These are phyloP conservation scores for Phyllosticta citrichinensis DNA, from an alignment of 2,329 filamentous ascomycete genomes.

Conservation along the genomic window DNA sequence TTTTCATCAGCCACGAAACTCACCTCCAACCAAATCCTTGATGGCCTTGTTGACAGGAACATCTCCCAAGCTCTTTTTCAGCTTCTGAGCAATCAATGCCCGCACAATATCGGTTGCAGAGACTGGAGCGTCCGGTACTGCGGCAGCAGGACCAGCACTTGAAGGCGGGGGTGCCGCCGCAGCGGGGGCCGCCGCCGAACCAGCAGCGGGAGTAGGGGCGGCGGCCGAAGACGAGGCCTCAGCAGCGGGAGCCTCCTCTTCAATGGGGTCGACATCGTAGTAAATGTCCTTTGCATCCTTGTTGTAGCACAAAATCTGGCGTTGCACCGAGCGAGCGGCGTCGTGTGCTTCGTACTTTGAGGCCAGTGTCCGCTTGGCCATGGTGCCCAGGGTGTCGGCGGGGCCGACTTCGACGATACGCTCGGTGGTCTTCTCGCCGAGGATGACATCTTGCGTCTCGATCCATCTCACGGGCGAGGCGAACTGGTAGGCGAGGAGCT, in stretches of 20 bases:
- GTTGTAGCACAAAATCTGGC: conserved; percentile 98
- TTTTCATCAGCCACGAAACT: conserved; percentile 27
- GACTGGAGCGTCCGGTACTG: conserved; percentile 78
- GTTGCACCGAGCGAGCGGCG: conserved; percentile 88
- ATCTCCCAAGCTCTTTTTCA: conserved; percentile 87
- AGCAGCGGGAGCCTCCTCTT: conserved; percentile 59
- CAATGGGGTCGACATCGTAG: conserved; percentile 92
- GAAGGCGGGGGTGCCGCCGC: conserved; percentile 49
- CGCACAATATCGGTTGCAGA: conserved; percentile 83
- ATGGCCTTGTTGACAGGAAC: conserved; percentile 93
- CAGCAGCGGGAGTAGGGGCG: conserved; percentile 39
- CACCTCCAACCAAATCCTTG: conserved; percentile 95
- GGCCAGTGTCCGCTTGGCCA: conserved; percentile 91
- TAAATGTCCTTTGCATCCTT: conserved; percentile 99
- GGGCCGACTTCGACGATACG: conserved; percentile 96
- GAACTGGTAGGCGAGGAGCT: conserved; percentile 98
- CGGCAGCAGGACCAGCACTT: conserved; percentile 74
- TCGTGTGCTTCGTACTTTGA: conserved; percentile 99
- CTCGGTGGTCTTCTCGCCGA: conserved; percentile 91
- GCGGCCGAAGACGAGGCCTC: conserved; percentile 35
- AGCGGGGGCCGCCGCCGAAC: conserved; percentile 45
- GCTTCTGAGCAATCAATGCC: conserved; percentile 85
- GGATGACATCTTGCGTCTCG: conserved; percentile 98
- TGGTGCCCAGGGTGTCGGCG: conserved; percentile 90
- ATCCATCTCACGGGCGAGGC: conserved; percentile 99